Percentiles rank a stretch among this genome's conserved stretches.
Evolutionary conservation across 352 stramenopile genomes (phyloP).

Genomic region (Saprolegnia diclina): DNA sequence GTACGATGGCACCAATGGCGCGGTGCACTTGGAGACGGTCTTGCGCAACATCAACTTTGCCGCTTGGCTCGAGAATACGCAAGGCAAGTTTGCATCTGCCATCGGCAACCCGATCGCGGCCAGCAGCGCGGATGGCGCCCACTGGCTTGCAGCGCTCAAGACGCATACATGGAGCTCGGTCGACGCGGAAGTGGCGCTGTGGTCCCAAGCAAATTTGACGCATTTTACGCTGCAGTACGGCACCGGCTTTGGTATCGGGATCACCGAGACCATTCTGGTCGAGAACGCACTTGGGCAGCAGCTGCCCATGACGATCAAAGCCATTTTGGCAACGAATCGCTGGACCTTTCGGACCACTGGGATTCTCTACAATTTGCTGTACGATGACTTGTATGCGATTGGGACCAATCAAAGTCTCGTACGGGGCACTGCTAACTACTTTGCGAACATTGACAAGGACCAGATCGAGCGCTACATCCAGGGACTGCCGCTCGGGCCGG

Average conservation of each 20-base stretch:
- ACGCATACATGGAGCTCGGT: not conserved
- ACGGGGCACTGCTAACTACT: not conserved
- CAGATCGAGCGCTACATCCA: not conserved
- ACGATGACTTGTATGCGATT: conserved; percentile 2
- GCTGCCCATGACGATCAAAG: not conserved
- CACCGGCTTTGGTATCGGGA: not conserved
- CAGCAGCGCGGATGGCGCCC: not conserved
- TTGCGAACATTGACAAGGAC: not conserved
- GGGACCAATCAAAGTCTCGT: not conserved
- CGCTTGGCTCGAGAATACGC: not conserved
- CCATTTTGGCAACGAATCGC: not conserved
- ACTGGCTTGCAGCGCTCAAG: not conserved
- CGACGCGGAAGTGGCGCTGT: not conserved
- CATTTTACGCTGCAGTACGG: conserved; percentile 22
- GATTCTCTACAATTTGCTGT: not conserved
- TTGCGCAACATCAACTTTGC: conserved; percentile 20
- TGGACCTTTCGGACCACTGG: not conserved
- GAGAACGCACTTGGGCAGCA: conserved; percentile 1
- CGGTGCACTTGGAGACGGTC: conserved; percentile 9
- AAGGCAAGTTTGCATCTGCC: not conserved
- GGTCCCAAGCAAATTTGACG: not conserved
- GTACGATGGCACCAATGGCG: not conserved
- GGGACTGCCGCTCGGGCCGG: not conserved
- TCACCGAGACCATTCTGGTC: conserved; percentile 3
- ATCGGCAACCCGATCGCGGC: not conserved